Percentiles rank a stretch among this genome's conserved stretches.
Evolutionary conservation across 2,329 filamentous ascomycete genomes (phyloP).

Genomic region (Pseudogymnoascus sp.): DNA sequence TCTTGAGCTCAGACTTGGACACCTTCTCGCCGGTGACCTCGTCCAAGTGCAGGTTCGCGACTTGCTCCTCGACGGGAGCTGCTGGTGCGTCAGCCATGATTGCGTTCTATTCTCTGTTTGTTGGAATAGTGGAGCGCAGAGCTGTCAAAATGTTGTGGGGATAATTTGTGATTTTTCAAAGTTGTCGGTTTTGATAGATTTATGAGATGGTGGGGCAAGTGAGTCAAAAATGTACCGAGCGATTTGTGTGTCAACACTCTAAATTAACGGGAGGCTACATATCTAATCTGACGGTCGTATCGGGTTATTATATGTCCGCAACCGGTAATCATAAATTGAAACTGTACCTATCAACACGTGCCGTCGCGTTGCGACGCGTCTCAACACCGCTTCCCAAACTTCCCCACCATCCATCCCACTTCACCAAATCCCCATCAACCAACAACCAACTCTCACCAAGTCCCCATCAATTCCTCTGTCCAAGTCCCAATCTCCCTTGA

Average conservation of each 20-base stretch:
- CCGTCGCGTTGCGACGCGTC: conserved; percentile 8
- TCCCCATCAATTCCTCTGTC: background rate
- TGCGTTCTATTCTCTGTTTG: conserved; percentile 10
- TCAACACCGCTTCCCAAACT: background rate
- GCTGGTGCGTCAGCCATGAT: conserved; percentile 27
- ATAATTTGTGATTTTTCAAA: conserved; percentile 5
- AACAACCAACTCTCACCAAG: conserved; percentile 8
- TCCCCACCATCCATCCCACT: conserved; percentile 8
- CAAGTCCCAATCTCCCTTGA: conserved; percentile 9
- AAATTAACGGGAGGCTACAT: background rate
- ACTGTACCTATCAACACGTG: conserved; percentile 1
- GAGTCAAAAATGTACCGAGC: conserved; percentile 2
- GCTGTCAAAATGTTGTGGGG: conserved; percentile 5
- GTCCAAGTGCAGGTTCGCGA: conserved; percentile 75
- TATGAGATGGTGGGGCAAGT: conserved; percentile 9
- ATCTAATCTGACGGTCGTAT: background rate
- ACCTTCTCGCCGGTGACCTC: conserved; percentile 84
- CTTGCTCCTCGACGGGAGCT: conserved; percentile 24
- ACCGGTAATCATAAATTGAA: background rate
- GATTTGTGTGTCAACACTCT: background rate
- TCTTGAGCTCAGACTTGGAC: conserved; percentile 88
- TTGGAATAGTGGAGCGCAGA: conserved; percentile 7
- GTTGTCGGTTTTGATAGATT: conserved; percentile 5
- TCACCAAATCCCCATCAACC: conserved; percentile 1
- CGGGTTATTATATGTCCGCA: background rate